phyloP scores from a whole-genome alignment of 116 monocot species.

The Phalaenopsis hybrid region DNA sequence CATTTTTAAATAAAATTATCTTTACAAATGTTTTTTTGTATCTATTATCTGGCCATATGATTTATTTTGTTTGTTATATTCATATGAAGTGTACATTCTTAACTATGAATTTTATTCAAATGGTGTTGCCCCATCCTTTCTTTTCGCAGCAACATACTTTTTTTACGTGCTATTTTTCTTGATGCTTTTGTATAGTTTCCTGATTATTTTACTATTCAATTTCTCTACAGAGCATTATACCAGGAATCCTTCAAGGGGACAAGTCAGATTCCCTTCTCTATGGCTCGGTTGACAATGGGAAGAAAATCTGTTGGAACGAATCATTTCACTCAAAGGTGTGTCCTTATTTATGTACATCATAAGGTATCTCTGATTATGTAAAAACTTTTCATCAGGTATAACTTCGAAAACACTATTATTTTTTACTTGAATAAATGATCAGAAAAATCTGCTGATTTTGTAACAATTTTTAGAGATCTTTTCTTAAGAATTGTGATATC shows the following conservation, averaged over 20 bases:
- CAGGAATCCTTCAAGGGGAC: slow-evolving; percentile 99
- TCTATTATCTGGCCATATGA: not conserved
- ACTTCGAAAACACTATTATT: not conserved
- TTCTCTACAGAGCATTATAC: slow-evolving; percentile 83
- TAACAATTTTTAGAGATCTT: not conserved
- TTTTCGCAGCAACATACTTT: not conserved
- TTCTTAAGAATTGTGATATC: slow-evolving; percentile 1
- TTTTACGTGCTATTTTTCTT: not conserved
- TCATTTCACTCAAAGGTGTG: slow-evolving; percentile 90
- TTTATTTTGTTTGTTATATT: slow-evolving; percentile 3
- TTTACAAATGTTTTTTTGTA: not conserved
- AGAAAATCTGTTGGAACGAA: slow-evolving; percentile 97
- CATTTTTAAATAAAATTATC: no score
- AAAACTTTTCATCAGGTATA: not conserved
- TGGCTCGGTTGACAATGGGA: slow-evolving; percentile 98
- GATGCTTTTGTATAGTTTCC: not conserved
- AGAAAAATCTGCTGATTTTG: not conserved
- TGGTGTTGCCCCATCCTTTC: not conserved
- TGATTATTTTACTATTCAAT: not conserved
- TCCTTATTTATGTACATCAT: not conserved
- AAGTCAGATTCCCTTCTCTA: slow-evolving; percentile 96
- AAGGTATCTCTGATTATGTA: not conserved
- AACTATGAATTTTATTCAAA: not conserved
- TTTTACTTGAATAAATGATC: not conserved
- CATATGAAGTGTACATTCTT: not conserved